Percentiles rank a stretch among this genome's conserved stretches.
Evolutionary conservation across 2,329 filamentous ascomycete species (phyloP).

Genomic region (Trichoderma polysporum): DNA sequence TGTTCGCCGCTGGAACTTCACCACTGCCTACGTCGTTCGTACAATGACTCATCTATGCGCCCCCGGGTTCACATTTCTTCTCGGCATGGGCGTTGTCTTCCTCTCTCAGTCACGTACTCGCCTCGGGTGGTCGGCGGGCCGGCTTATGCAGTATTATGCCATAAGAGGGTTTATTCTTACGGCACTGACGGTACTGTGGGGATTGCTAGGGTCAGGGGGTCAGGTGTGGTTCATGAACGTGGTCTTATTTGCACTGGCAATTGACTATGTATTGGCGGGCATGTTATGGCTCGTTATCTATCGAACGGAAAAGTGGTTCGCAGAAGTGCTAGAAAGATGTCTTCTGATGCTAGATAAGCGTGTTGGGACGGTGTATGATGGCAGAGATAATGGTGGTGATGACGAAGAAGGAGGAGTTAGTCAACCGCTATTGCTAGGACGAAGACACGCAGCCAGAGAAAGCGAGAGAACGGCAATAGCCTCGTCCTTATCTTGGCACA

Average conservation of each 20-base stretch:
- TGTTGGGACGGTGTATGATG: constrained; percentile 1
- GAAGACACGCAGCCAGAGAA: neutral
- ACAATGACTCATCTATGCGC: constrained; percentile 47
- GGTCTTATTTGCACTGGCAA: constrained; percentile 44
- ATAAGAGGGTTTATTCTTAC: constrained; percentile 40
- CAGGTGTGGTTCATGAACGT: constrained; percentile 44
- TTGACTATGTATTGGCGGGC: constrained; percentile 47
- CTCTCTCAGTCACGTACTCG: constrained; percentile 43
- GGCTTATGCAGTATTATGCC: constrained; percentile 41
- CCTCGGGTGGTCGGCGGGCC: constrained; percentile 39
- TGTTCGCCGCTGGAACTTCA: constrained; percentile 40
- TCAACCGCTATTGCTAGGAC: constrained; percentile 4
- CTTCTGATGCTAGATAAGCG: constrained; percentile 3
- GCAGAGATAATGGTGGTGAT: constrained; percentile 25
- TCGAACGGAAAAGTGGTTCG: constrained; percentile 36
- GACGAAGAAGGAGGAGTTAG: constrained; percentile 27
- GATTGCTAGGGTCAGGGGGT: constrained; percentile 35
- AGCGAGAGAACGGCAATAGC: constrained; percentile 15
- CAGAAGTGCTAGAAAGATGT: constrained; percentile 27
- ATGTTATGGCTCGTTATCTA: constrained; percentile 41
- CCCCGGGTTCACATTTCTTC: constrained; percentile 46
- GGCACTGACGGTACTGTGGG: constrained; percentile 34
- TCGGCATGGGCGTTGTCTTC: constrained; percentile 47
- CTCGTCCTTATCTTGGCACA: constrained; percentile 39
- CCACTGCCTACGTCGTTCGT: constrained; percentile 40